Percentiles rank a stretch among this genome's conserved stretches.
These are phyloP conservation scores for Zygosaccharomyces siamensis DNA, from an alignment of 805 yeast species.

Conservation along the genomic window DNA sequence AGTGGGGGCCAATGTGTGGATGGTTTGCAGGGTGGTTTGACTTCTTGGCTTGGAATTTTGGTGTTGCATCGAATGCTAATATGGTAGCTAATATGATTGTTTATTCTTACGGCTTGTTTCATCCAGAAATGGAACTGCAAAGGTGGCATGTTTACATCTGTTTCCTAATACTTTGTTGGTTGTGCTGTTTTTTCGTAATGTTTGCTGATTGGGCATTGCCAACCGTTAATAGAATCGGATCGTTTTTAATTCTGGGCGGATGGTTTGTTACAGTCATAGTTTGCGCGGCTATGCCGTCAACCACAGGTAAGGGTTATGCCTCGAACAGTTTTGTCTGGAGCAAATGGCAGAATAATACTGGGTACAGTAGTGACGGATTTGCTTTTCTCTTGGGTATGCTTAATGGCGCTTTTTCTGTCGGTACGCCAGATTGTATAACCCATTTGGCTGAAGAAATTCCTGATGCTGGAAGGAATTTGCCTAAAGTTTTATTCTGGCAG, in stretches of 20 bases:
- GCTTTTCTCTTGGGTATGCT: slow-evolving; percentile 7
- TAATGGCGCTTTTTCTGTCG: slow-evolving; percentile 9
- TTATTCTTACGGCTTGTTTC: slow-evolving; percentile 5
- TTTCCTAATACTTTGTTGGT: slow-evolving; percentile 5
- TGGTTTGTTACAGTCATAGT: slow-evolving; percentile 10
- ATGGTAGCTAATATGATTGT: slow-evolving; percentile 6
- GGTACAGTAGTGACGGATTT: slow-evolving; percentile 9
- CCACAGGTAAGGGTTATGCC: slow-evolving; percentile 7
- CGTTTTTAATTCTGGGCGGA: slow-evolving; percentile 8
- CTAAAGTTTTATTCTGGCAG: slow-evolving; percentile 7
- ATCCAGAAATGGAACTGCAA: slow-evolving; percentile 2
- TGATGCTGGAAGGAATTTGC: slow-evolving; percentile 7
- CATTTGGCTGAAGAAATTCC: slow-evolving; percentile 9
- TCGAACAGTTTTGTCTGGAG: slow-evolving; percentile 7
- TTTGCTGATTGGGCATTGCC: slow-evolving; percentile 9
- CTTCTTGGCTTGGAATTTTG: slow-evolving; percentile 8
- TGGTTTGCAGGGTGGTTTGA: slow-evolving; percentile 12
- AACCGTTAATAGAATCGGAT: slow-evolving; percentile 5
- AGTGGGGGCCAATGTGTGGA: slow-evolving; percentile 8
- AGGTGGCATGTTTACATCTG: slow-evolving; percentile 7
- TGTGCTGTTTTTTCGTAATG: slow-evolving; percentile 7
- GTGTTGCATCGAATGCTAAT: slow-evolving; percentile 6
- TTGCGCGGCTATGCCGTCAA: slow-evolving; percentile 8
- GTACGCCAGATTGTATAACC: slow-evolving; percentile 9
- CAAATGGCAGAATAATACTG: slow-evolving; percentile 7